Percentiles rank a stretch among this genome's conserved stretches.
These are phyloP conservation scores for Cunninghamia lanceolata DNA, from an alignment of 75 land plant genomes.

Conservation along the genomic window DNA sequence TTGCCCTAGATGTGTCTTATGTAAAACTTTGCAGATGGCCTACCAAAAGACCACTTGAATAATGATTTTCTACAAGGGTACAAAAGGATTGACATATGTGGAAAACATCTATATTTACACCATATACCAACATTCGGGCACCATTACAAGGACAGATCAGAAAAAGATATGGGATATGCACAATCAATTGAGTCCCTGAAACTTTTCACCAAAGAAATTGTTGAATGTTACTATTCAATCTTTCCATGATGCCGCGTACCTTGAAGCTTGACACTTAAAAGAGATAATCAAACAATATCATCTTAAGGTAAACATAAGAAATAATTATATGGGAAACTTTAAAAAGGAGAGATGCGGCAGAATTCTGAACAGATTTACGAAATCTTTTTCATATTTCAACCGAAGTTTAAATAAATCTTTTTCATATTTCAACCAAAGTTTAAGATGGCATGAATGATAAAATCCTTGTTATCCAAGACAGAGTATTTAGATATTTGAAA, in stretches of 20 bases:
- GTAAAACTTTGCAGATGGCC: neutral
- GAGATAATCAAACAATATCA: neutral
- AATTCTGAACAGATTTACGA: neutral
- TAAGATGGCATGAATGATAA: neutral
- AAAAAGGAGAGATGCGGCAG: neutral
- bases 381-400: too few relatives aligned
- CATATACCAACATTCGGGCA: neutral
- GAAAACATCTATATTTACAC: neutral
- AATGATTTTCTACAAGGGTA: neutral
- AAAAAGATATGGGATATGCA: neutral
- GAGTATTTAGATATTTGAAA: neutral
- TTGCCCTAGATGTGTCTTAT: neutral
- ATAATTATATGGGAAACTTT: neutral
- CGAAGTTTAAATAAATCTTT: neutral
- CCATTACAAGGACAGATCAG: neutral
- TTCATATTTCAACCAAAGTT: neutral
- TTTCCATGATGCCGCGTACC: neutral
- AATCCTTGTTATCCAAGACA: neutral
- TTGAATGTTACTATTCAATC: neutral
- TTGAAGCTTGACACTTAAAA: neutral
- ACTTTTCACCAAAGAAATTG: neutral
- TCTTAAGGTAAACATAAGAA: neutral
- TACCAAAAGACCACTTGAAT: neutral
- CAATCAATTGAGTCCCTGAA: too few relatives aligned
- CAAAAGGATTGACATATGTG: neutral